A percentile compares a stretch with the other conserved stretches of the same genome.
phyloP scores from a whole-genome alignment of 1,284 basidiomycete species.

The Malassezia obtusa region DNA sequence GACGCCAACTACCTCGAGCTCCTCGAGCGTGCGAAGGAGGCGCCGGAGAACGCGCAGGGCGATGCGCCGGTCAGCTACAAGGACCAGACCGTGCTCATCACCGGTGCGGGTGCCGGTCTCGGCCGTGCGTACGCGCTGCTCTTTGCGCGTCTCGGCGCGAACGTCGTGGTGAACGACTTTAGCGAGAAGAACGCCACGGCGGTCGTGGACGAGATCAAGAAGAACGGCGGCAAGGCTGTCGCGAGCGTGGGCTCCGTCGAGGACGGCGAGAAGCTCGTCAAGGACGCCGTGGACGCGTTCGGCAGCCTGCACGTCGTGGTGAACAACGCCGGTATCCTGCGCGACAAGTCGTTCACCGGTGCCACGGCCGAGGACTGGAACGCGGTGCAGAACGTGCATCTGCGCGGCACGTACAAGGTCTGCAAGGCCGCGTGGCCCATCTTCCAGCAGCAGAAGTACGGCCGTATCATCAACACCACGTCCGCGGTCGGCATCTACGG shows the following conservation, averaged over 20 bases:
- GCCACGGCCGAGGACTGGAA: slow-evolving; percentile 94
- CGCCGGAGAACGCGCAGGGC: slow-evolving; percentile 65
- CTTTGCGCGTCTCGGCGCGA: slow-evolving; percentile 82
- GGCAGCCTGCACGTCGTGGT: slow-evolving; percentile 77
- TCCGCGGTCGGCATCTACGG: slow-evolving; percentile 87
- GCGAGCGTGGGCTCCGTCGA: slow-evolving; percentile 76
- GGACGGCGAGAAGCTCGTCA: slow-evolving; percentile 81
- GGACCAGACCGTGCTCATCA: slow-evolving; percentile 83
- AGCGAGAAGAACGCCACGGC: slow-evolving; percentile 69
- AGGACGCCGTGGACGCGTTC: slow-evolving; percentile 75
- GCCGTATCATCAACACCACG: slow-evolving; percentile 85
- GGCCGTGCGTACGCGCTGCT: slow-evolving; percentile 84
- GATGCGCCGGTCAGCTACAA: slow-evolving; percentile 65
- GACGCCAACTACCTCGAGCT: slow-evolving; percentile 57
- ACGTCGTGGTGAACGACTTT: slow-evolving; percentile 94
- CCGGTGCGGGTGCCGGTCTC: slow-evolving; percentile 59
- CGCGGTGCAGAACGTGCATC: slow-evolving; percentile 74
- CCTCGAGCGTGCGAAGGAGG: slow-evolving; percentile 60
- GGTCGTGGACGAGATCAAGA: slow-evolving; percentile 77
- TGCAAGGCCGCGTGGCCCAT: slow-evolving; percentile 92
- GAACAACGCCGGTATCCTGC: slow-evolving; percentile 87
- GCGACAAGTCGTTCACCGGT: slow-evolving; percentile 73
- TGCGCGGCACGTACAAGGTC: slow-evolving; percentile 56
- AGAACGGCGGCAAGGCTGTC: slow-evolving; percentile 78
- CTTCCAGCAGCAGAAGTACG: slow-evolving; percentile 94